These are phyloP conservation scores for Aspergillus biplanus DNA, from an alignment of 495 filamentous ascomycete genomes.

Conservation along the genomic window DNA sequence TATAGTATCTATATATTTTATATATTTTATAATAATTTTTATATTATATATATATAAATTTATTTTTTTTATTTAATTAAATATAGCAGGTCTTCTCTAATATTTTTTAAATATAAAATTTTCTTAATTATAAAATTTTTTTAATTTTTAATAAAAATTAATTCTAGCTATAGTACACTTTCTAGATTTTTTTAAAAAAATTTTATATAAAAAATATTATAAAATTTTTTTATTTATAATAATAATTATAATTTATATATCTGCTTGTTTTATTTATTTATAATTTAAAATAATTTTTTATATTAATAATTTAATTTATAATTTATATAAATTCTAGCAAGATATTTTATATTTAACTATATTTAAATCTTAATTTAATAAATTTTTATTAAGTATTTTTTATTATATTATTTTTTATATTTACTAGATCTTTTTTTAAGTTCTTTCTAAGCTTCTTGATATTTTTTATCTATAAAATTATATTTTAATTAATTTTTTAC, in stretches of 20 bases:
- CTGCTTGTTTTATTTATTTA: neutral
- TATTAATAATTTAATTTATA: neutral
- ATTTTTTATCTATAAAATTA: no score
- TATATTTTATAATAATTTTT: constrained; percentile 9
- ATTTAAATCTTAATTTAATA: neutral
- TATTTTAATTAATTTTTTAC: no score
- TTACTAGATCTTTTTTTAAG: no score
- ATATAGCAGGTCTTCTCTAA: neutral
- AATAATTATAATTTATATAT: neutral
- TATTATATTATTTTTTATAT: no score
- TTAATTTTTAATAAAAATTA: neutral
- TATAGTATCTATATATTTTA: neutral
- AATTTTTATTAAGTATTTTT: no score
- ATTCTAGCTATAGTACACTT: no score
- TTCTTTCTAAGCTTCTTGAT: no score
- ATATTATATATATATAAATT: constrained; percentile 8
- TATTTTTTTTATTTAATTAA: neutral
- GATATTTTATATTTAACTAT: neutral
- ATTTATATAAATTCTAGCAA: no score
- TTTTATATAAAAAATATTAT: constrained; percentile 7
- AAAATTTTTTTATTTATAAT: neutral
- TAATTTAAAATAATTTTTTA: neutral
- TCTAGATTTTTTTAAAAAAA: no score
- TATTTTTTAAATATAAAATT: no score
- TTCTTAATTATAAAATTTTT: no score